Base-by-base conservation (phyloP, 2,329 filamentous ascomycete species). In the Fusarium setosum region DNA sequence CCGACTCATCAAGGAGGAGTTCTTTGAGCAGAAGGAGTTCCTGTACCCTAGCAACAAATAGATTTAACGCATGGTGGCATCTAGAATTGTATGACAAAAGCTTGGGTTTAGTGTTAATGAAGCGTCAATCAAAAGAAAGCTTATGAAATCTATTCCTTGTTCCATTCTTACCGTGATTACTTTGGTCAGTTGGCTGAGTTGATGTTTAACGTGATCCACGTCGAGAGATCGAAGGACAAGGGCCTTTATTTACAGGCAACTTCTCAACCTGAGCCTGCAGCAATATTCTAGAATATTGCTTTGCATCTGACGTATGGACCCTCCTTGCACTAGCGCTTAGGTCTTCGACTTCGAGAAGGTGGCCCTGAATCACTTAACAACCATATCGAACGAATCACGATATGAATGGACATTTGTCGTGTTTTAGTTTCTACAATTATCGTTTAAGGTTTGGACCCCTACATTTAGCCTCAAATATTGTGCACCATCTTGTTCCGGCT, bases 1-100 rank as follows among this genome's bases (percentile, higher is more conserved):
- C 55, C 75, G 84, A 52, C 82, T 82, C 6, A 79, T 88, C 67
- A 88, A 87, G 73, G 82, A 84, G 71, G 81, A 84, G 50, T 83
- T 80, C 71, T 70, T 73, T 29, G 65, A 64, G 41, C 63, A 65
- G 23, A 77, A 80, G 44, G 76, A 73, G 18, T 83, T 85, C 56
- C 66, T 75, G 23, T 86, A 86, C 68, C 82, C 82, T 17, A 85
- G 82, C 74, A 86, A 86, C 71, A 78, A 76, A 15, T 76, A 73
- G 63, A 63, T n/a, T 45, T 44, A 34, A n/a, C n/a, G 26, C 23
- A 21, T 26, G 11, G 26, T n/a, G 6, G 24, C 45, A 53, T 65
- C 18, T 67, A 68, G 55, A 64, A n/a, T 2, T 56, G 42, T 63
- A 65, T 8, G 9, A 29, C 9, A 68, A 61, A 65, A 65, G 60